These are phyloP conservation scores for Basidioascus undulatus DNA, from an alignment of 768 basidiomycete species.

Conservation along the genomic window DNA sequence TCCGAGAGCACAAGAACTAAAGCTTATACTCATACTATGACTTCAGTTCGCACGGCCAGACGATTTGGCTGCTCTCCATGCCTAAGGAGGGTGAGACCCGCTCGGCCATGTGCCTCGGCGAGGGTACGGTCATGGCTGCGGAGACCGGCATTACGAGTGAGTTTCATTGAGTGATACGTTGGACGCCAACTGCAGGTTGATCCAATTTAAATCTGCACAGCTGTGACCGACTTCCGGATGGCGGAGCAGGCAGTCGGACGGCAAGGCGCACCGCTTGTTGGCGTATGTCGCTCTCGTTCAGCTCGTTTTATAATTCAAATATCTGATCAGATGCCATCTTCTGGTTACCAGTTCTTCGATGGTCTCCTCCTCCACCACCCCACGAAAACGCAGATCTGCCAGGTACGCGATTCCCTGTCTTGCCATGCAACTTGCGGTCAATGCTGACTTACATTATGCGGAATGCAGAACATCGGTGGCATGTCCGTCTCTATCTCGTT, in stretches of 20 bases:
- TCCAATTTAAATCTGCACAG: constrained; percentile 6
- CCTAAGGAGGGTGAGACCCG: constrained; percentile 10
- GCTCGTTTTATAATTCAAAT: background rate
- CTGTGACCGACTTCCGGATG: constrained; percentile 11
- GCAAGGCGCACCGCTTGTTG: constrained; percentile 4
- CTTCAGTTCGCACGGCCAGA: too few relatives aligned
- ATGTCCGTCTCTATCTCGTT: background rate
- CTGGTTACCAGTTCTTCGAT: constrained; percentile 12
- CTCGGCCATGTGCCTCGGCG: constrained; percentile 10
- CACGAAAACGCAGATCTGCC: constrained; percentile 9
- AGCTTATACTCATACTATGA: too few relatives aligned
- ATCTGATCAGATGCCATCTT: constrained; percentile 6
- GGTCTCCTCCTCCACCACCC: constrained; percentile 11
- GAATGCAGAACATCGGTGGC: constrained; percentile 14
- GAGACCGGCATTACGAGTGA: too few relatives aligned
- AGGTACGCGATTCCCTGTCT: too few relatives aligned
- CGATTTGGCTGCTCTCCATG: constrained; percentile 13
- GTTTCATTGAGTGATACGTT: too few relatives aligned
- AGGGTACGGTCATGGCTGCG: constrained; percentile 8
- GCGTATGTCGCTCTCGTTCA: too few relatives aligned
- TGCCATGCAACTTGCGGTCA: too few relatives aligned
- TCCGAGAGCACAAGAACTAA: too few relatives aligned
- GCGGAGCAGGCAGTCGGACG: constrained; percentile 8
- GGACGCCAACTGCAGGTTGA: too few relatives aligned
- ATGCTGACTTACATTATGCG: too few relatives aligned